A percentile compares a stretch with the other conserved stretches of the same genome.
phyloP scores from a whole-genome alignment of 495 filamentous ascomycete genomes.

The Jackrogersella minutella region DNA sequence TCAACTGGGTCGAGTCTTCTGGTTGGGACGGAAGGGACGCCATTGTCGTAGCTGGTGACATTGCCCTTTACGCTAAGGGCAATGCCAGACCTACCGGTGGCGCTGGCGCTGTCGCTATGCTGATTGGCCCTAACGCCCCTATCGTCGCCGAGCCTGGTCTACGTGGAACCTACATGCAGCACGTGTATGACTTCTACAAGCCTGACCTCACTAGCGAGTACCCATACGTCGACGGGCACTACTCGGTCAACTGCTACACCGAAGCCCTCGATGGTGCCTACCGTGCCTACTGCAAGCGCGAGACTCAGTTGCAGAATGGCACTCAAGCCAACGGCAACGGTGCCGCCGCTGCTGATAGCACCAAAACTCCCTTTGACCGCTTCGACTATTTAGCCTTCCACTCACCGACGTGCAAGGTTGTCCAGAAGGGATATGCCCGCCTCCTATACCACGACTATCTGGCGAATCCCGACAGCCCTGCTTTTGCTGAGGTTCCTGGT shows the following conservation, averaged over 20 bases:
- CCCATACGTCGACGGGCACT: conserved; percentile 95
- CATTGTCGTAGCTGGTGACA: conserved; percentile 94
- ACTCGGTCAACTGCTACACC: conserved; percentile 93
- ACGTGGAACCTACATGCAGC: conserved; percentile 89
- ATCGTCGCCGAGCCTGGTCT: conserved; percentile 91
- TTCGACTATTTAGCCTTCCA: conserved; percentile 98
- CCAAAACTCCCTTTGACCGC: conserved; percentile 79
- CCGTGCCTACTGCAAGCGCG: conserved; percentile 90
- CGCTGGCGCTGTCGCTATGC: conserved; percentile 92
- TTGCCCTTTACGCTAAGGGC: conserved; percentile 97
- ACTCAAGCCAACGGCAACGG: conserved; percentile 64
- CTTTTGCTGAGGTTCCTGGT: conserved; percentile 85
- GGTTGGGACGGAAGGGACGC: conserved; percentile 96
- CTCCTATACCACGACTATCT: conserved; percentile 98
- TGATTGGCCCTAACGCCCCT: conserved; percentile 92
- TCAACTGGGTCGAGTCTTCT: conserved; percentile 98
- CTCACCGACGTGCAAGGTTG: conserved; percentile 96
- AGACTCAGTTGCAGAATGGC: conserved; percentile 69
- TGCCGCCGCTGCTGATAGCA: conserved; percentile 55
- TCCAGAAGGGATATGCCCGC: conserved; percentile 92
- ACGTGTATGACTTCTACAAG: conserved; percentile 99
- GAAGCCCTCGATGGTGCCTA: conserved; percentile 96
- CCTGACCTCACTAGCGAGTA: conserved; percentile 98
- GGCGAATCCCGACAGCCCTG: conserved; percentile 73
- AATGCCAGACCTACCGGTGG: conserved; percentile 94